Percentiles rank a stretch among this genome's conserved stretches.
phyloP scores from a whole-genome alignment of 495 filamentous ascomycete genomes.

The Trichoderma erinaceum region DNA sequence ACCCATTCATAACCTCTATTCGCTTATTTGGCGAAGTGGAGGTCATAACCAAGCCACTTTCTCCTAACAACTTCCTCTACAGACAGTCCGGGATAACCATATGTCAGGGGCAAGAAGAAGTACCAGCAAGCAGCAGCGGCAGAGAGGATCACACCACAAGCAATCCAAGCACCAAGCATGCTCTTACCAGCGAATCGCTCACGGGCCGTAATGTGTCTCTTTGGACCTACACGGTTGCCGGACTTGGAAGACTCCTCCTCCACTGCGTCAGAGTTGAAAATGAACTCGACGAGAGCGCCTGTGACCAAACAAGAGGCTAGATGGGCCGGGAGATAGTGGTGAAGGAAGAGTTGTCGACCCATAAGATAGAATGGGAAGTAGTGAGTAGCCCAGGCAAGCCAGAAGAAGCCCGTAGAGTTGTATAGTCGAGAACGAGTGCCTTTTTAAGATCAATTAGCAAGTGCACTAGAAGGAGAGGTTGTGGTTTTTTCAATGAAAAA shows the following conservation, averaged over 20 bases:
- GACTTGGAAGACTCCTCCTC: slow-evolving; percentile 47
- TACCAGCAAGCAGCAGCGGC: slow-evolving; percentile 72
- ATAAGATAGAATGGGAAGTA: slow-evolving; percentile 98
- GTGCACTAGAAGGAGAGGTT: not conserved
- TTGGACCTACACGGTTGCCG: slow-evolving; percentile 41
- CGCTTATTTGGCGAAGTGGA: slow-evolving; percentile 93
- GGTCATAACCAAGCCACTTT: slow-evolving; percentile 94
- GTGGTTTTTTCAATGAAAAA: not conserved
- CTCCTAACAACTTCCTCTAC: slow-evolving; percentile 73
- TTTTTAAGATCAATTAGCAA: slow-evolving; percentile 20
- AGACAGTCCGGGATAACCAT: slow-evolving; percentile 86
- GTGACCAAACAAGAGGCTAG: slow-evolving; percentile 88
- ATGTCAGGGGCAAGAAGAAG: slow-evolving; percentile 92
- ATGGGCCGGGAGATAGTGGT: slow-evolving; percentile 95
- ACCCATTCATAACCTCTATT: not conserved
- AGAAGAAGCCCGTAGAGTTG: slow-evolving; percentile 97
- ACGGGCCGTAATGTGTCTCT: slow-evolving; percentile 59
- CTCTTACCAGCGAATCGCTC: slow-evolving; percentile 79
- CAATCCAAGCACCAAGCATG: slow-evolving; percentile 71
- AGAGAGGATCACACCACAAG: slow-evolving; percentile 59
- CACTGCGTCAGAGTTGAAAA: slow-evolving; percentile 83
- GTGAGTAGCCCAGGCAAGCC: slow-evolving; percentile 94
- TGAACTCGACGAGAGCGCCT: slow-evolving; percentile 93
- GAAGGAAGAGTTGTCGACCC: slow-evolving; percentile 94
- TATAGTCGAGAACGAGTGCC: slow-evolving; percentile 90